Percentiles rank a stretch among this genome's conserved stretches.
Evolutionary conservation across 768 basidiomycete species (phyloP).

Genomic region (Suillus variegatus): DNA sequence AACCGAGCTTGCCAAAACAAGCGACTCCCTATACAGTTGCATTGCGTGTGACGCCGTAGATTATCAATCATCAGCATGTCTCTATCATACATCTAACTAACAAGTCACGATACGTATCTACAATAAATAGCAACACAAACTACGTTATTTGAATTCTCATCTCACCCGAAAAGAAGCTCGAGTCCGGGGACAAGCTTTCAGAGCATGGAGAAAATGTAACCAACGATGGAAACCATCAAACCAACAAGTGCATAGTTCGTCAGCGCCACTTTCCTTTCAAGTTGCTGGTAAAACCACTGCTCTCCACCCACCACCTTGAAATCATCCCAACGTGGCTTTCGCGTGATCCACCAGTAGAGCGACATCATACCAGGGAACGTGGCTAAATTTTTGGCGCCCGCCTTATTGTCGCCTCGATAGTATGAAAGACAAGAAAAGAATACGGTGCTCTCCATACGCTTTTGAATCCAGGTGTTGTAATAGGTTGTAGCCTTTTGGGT

Average conservation of each 20-base stretch:
- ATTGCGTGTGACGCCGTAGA: background rate
- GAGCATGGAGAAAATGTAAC: background rate
- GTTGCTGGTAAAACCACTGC: conserved; percentile 34
- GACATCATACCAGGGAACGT: conserved; percentile 56
- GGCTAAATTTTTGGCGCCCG: conserved; percentile 35
- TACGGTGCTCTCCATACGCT: conserved; percentile 47
- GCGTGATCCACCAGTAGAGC: conserved; percentile 54
- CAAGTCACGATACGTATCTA: background rate
- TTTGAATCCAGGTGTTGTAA: conserved; percentile 56
- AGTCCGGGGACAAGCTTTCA: background rate
- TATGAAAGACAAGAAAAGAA: conserved; percentile 58
- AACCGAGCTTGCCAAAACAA: conserved; percentile 24
- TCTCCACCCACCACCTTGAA: conserved; percentile 44
- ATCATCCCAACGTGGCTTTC: conserved; percentile 42
- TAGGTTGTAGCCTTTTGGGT: conserved; percentile 44
- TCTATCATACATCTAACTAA: background rate
- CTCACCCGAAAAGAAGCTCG: background rate
- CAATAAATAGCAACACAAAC: background rate
- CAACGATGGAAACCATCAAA: conserved; percentile 12
- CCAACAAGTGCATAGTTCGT: conserved; percentile 26
- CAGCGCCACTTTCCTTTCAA: conserved; percentile 21
- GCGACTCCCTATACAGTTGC: conserved; percentile 5
- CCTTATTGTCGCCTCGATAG: conserved; percentile 43
- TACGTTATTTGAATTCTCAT: background rate
- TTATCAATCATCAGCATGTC: background rate